These are phyloP conservation scores for Penicillium sp. DNA, from an alignment of 2,329 filamentous ascomycete genomes.

Conservation along the genomic window DNA sequence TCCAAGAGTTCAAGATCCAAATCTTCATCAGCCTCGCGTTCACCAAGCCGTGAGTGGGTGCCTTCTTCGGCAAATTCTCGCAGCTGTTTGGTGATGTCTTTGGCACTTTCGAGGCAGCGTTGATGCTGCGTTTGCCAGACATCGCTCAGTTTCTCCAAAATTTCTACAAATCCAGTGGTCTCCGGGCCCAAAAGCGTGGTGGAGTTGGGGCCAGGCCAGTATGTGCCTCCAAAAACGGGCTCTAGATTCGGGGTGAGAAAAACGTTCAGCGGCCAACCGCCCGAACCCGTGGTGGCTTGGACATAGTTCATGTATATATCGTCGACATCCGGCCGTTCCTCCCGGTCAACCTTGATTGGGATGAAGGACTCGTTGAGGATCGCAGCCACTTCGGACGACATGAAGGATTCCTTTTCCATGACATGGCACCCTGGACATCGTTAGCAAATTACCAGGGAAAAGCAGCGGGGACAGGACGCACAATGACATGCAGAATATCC, in stretches of 20 bases:
- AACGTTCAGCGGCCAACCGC: constrained; percentile 95
- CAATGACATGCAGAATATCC: constrained; percentile 96
- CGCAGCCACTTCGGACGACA: constrained; percentile 72
- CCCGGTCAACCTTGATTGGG: constrained; percentile 87
- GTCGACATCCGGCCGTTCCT: constrained; percentile 91
- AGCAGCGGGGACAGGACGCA: constrained; percentile 46
- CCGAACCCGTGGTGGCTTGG: constrained; percentile 83
- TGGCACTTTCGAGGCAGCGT: constrained; percentile 78
- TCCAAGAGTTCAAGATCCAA: constrained; percentile 88
- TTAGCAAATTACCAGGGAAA: constrained; percentile 13
- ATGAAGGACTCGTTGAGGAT: constrained; percentile 85
- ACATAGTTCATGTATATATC: constrained; percentile 98
- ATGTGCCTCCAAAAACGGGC: constrained; percentile 93
- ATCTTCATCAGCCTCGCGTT: constrained; percentile 59
- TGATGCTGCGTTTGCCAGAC: constrained; percentile 80
- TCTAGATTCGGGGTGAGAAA: constrained; percentile 91
- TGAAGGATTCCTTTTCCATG: constrained; percentile 90
- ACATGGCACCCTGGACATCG: constrained; percentile 69
- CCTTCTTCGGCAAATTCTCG: constrained; percentile 87
- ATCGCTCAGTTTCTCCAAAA: constrained; percentile 71
- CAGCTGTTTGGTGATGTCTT: constrained; percentile 75
- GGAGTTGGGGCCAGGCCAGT: constrained; percentile 81
- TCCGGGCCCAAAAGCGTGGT: constrained; percentile 49
- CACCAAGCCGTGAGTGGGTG: constrained; percentile 51
- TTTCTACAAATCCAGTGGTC: constrained; percentile 75